Evolutionary conservation across 441 rosid species (phyloP), one percentile per base, ranked within the genome.

Genomic region (Croton setiger): DNA sequence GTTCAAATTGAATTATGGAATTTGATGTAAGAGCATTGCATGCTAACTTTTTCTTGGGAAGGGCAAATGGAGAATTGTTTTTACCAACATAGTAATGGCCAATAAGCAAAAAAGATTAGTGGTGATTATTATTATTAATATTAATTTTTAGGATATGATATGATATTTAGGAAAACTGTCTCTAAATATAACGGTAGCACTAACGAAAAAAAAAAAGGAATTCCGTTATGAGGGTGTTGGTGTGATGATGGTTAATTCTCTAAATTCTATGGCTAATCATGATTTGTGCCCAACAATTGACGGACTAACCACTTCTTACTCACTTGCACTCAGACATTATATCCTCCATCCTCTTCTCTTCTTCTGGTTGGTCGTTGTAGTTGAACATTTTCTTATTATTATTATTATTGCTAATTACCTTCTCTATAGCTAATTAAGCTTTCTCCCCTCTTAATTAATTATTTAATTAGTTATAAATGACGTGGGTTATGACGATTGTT

Each of bases 271-370:
- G 60, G 61, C 72, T 80, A 80, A 84, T 84, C 75, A 86, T 86
- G 82, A 68, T 67, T 63, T 65, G 69, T 75, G 79, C 77, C 75
- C 83, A 77, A 69, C 75, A 82, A 82, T 79, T 84, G 88, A 86
- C 73, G 72, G 79, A 53, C 68, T 86, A 86, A 84, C 88, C 72
- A 84, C 85, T 74, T 66, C 68, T 72, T 76, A 79, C 78, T 77
- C 58, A 84, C 82, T 79, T 77, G 82, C 86, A 82, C 82, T 79
- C 47, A 76, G 78, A 81, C 79, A 67, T 78, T 68, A 9, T 44
- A 72, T 72, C 68, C 53, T 58, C 64, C 76, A 69, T 75, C 58
- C 48, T 64, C 74, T 79, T 64, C 62, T 75, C 58, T 47, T 64
- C 74, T 79, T 64, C 62, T 70, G 58, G 74, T 75, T 72, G 81